These are phyloP conservation scores for Debaryomyces castellii DNA, from an alignment of 805 yeast species.

Conservation along the genomic window DNA sequence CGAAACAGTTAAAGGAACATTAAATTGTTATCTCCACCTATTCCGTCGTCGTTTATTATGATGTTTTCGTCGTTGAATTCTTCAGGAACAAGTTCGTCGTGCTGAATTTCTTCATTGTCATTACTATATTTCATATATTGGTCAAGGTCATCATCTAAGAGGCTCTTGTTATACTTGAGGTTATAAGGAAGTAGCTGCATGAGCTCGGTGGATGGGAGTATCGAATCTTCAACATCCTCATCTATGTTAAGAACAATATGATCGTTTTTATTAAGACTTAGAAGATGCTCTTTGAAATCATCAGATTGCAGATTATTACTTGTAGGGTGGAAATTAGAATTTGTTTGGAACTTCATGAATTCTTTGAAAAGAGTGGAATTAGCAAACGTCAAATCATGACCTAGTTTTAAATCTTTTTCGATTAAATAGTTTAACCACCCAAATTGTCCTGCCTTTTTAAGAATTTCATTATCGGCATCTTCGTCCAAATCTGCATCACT, in stretches of 20 bases:
- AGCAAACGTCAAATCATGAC: constrained; percentile 36
- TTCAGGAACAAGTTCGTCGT: constrained; percentile 23
- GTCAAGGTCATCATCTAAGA: constrained; percentile 26
- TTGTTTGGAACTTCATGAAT: constrained; percentile 24
- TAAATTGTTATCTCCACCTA: constrained; percentile 23
- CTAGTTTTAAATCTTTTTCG: constrained; percentile 31
- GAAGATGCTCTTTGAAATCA: constrained; percentile 15
- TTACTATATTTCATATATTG: constrained; percentile 22
- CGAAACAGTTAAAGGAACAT: constrained; percentile 11
- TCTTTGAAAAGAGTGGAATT: constrained; percentile 28
- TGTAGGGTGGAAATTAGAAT: constrained; percentile 29
- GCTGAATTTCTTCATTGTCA: constrained; percentile 22
- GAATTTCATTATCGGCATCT: constrained; percentile 16
- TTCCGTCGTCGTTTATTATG: constrained; percentile 18
- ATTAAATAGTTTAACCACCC: constrained; percentile 41
- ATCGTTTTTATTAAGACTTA: constrained; percentile 28
- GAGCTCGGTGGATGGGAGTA: constrained; percentile 22
- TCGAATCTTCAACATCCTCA: constrained; percentile 11
- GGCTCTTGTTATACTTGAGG: constrained; percentile 22
- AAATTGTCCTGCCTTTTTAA: constrained; percentile 22
- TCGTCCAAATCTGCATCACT: constrained; percentile 20
- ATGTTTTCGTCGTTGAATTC: constrained; percentile 8
- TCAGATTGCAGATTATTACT: constrained; percentile 16
- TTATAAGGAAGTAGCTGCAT: constrained; percentile 31
- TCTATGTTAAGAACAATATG: constrained; percentile 26